Conservation (phyloP, 2,329 filamentous ascomycete species). For the Colletotrichum karsti region DNA sequence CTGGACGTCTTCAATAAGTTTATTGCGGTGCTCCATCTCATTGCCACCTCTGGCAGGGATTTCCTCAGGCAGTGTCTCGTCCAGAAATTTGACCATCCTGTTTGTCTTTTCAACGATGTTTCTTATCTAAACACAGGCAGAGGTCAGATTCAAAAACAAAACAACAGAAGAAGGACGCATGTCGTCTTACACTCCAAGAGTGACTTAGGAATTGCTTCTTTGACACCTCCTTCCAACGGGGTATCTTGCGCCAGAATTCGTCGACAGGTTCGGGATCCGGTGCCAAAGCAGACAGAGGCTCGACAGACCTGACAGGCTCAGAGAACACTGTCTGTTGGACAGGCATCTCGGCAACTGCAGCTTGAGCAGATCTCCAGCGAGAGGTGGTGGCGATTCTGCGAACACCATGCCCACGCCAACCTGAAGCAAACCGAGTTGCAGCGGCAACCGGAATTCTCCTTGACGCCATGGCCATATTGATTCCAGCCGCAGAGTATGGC, state of each 20-base stretch:
- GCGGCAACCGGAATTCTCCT: neutral
- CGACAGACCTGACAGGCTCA: neutral
- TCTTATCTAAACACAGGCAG: conserved; percentile 42
- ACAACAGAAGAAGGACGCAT: neutral
- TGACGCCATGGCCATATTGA: neutral
- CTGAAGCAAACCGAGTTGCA: neutral
- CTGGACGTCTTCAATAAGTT: conserved; percentile 63
- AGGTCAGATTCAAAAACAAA: neutral
- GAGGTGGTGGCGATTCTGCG: neutral
- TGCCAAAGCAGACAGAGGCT: neutral
- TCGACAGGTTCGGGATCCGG: conserved; percentile 31
- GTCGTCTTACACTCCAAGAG: conserved; percentile 60
- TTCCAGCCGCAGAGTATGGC: neutral
- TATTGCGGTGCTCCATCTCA: conserved; percentile 54
- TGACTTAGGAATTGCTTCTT: conserved; percentile 60
- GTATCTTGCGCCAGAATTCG: conserved; percentile 60
- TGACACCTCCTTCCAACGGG: conserved; percentile 57
- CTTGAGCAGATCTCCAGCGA: neutral
- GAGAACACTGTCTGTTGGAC: too few species aligned
- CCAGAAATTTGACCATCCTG: conserved; percentile 58
- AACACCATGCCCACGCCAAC: neutral
- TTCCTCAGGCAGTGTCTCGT: conserved; percentile 55
- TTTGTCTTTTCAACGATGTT: conserved; percentile 58
- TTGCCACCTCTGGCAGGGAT: conserved; percentile 48
- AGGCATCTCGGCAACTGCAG: neutral